These are phyloP conservation scores for Starmera stellimalicola DNA, from an alignment of 1,139 yeast genomes.

Conservation along the genomic window DNA sequence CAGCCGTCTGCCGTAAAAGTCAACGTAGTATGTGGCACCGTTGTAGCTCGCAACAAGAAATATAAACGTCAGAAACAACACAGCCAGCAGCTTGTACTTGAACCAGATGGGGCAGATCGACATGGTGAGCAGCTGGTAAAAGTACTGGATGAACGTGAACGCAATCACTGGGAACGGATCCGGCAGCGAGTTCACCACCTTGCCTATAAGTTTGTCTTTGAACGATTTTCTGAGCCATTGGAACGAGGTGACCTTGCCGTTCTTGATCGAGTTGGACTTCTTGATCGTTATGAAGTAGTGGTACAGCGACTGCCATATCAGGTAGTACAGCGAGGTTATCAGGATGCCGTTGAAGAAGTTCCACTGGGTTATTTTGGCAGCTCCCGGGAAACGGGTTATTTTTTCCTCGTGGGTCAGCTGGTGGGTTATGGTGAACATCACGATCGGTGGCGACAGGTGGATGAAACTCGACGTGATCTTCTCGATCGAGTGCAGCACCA, in stretches of 20 bases:
- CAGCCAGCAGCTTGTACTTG: constrained; percentile 55
- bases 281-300: constrained; percentile 87
- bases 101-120: constrained; percentile 83
- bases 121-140: constrained; percentile 86
- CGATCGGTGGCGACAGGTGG: constrained; percentile 84
- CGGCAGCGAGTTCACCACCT: constrained; percentile 72
- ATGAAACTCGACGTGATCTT: constrained; percentile 90
- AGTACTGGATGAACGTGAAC: constrained; percentile 78
- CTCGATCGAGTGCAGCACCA: constrained; percentile 85
- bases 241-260: constrained; percentile 84
- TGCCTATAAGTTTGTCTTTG: constrained; percentile 58
- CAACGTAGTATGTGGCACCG: constrained; percentile 92
- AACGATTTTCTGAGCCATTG: constrained; percentile 72
- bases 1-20: constrained; percentile 79
- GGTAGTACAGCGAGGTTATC: constrained; percentile 76
- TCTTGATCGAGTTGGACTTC: constrained; percentile 68
- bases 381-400: constrained; percentile 66
- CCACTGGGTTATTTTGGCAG: constrained; percentile 59
- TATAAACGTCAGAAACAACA: constrained; percentile 57
- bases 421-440: constrained; percentile 83
- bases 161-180: constrained; percentile 79
- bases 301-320: constrained; percentile 85
- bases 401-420: constrained; percentile 53
- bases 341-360: constrained; percentile 61
- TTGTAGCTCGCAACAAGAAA: constrained; percentile 77